These are phyloP conservation scores for Tulasnella sp. DNA, from an alignment of 768 basidiomycete genomes.

Conservation along the genomic window DNA sequence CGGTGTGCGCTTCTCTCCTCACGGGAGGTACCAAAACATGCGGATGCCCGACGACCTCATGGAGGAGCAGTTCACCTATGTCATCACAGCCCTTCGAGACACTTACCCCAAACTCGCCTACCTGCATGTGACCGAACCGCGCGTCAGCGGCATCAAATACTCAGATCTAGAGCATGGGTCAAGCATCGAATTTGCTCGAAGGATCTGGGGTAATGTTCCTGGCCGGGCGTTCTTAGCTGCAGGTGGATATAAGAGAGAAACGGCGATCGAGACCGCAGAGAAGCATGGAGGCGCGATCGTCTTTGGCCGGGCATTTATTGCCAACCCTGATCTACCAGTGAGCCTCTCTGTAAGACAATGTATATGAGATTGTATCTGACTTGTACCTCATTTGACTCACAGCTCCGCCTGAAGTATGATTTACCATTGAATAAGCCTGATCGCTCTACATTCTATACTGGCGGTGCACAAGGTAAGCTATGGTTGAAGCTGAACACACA, in stretches of 20 bases:
- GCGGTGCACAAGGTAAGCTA: not conserved
- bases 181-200: not conserved
- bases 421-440: not conserved
- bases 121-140: constrained; percentile 22
- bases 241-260: not conserved
- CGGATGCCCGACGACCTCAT: not conserved
- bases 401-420: not conserved
- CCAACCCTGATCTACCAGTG: constrained; percentile 7
- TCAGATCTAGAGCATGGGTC: not conserved
- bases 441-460: not conserved
- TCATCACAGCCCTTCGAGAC: constrained; percentile 16
- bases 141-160: constrained; percentile 4
- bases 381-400: too few relatives aligned
- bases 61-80: constrained; percentile 8
- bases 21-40: constrained; percentile 12
- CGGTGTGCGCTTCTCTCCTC: constrained; percentile 28
- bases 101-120: constrained; percentile 25
- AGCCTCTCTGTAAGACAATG: not conserved
- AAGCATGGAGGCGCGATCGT: not conserved
- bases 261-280: not conserved
- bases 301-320: constrained; percentile 1
- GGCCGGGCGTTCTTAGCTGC: not conserved
- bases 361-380: not conserved
- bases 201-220: not conserved
- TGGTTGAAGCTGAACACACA: not conserved